Percentiles rank a stretch among this genome's conserved stretches.
Conservation (phyloP, 805 yeast species). For the Maudiozyma serrabonitensis region DNA sequence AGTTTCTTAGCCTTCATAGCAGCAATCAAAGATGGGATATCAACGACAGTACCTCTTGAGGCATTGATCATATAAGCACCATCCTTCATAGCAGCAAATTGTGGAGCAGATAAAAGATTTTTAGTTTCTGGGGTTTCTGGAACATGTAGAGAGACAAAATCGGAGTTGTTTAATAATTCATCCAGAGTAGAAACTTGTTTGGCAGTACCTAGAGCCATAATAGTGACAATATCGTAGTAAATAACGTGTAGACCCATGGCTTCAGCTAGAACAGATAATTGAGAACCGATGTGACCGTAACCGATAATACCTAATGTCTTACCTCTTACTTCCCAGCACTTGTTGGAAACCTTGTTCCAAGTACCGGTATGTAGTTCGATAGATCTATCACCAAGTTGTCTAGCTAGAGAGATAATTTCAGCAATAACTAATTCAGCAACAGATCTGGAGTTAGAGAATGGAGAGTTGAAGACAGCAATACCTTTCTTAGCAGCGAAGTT, state of each 20-base stretch:
- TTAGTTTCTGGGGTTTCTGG: constrained; percentile 92
- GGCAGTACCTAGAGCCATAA: constrained; percentile 96
- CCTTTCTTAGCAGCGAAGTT: constrained; percentile 87
- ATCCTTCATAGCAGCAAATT: constrained; percentile 91
- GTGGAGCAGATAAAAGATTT: constrained; percentile 80
- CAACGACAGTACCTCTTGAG: constrained; percentile 95
- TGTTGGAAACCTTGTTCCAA: constrained; percentile 93
- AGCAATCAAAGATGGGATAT: constrained; percentile 83
- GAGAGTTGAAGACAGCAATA: constrained; percentile 95
- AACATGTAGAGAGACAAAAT: constrained; percentile 87
- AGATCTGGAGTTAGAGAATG: constrained; percentile 95
- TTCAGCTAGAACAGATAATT: constrained; percentile 93
- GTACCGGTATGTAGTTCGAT: constrained; percentile 92
- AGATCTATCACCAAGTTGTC: constrained; percentile 95
- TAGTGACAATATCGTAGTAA: constrained; percentile 84
- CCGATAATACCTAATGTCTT: constrained; percentile 96
- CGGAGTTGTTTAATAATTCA: constrained; percentile 71
- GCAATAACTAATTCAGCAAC: constrained; percentile 97
- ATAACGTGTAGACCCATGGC: constrained; percentile 95
- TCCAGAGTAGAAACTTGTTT: constrained; percentile 80
- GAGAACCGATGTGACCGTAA: constrained; percentile 97
- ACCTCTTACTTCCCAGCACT: constrained; percentile 99
- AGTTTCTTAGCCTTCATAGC: constrained; percentile 89
- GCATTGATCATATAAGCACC: constrained; percentile 94
- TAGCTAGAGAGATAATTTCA: constrained; percentile 85